Base-by-base conservation (phyloP, 2,329 filamentous ascomycete species). In the Fusarium dlaminii region DNA sequence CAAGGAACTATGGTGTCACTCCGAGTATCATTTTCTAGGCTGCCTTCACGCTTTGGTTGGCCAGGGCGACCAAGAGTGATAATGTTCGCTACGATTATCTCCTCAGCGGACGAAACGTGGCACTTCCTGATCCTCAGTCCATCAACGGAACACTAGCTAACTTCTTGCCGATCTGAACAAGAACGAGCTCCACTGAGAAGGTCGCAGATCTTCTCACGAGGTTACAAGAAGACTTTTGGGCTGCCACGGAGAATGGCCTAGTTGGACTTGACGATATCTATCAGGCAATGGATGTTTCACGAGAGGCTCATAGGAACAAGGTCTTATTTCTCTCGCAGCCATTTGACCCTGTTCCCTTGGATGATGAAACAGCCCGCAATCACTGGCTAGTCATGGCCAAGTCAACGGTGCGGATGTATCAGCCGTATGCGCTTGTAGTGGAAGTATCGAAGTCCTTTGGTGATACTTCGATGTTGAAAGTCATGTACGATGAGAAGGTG, bases 111-210 rank as follows among this genome's bases (percentile, higher is more conserved):
- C 29, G 58, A 2, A 61, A 61, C 14, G 46, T 61, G 10, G 46
- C 45, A 13, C 58, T 61, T 13, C 58, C 58, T 22, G 58, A 61
- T 13, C 58, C 58, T 13, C 46, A 61, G 11, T 61, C 58, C 9
- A 61, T 61, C 14, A 61, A 61, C 14, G 58, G 58, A 5, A 61
- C 58, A 3, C 29, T 61, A 17, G 58, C 58, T 13, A 61, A 61
- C 10, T 61, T 61, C 3, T 42, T 61, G 29, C 58, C 58, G 1
- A 40, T 61, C 18, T 40, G 36, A n/a, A 42, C 29, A 4, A 5
- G 4, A 3, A 27, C 22, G 3, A 17, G 0, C 14, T 11, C 45
- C 3, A 22, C 36, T 22, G 46, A 40, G 10, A n/a, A 8, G 12
- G 3, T 54, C 22, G 14, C 36, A 6, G 46, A 61, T 34, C 29